Evolutionary conservation across 306 rosid species (phyloP), one percentile per base, ranked within the genome.

Genomic region (Medicago arabica): DNA sequence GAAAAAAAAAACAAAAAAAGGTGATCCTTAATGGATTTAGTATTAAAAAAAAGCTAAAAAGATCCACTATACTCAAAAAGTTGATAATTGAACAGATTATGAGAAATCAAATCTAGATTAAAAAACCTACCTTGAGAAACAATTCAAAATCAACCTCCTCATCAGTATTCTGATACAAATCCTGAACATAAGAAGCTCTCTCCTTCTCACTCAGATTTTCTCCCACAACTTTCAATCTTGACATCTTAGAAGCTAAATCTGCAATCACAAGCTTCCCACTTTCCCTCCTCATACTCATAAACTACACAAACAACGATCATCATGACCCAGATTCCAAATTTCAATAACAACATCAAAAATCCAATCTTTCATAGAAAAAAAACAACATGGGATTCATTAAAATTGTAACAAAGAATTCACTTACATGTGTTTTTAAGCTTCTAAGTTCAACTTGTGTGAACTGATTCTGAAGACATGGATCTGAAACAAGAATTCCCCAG

Each of bases 391-490:
- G 36, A 60, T 28, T 61, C 43, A 58, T 14, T 8, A 16, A 65
- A 34, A 39, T 12, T 9, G 10, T 15, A 19, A 59, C n/a, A 2
- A 44, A 13, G 57, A 50, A 50, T 49, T 54, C 73, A 77, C 86
- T 46, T 80, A 95, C 98, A 38, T 95, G 95, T 68, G 97, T 68
- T 72, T 95, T 95, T 6, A 95, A 87, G 82, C 90, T 84, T 7
- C 97, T 93, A 59, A 95, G 99, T 86, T 95, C 99, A 28, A 82
- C 99, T 86, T 95, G 99, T 23, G 99, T 95, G 88, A 95, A 95
- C 85, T 95, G 99, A 70, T 89, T 95, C 75, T 95, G 99, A 43
- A 95, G 93, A 87, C 86, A 90, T 86, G 96, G 99, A 95, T 95
- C 99, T 81, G 97, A 95, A 81, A 95, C 99, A 16, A 95, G 89